Percentiles rank a stretch among this genome's conserved stretches.
phyloP scores from a whole-genome alignment of 1,139 yeast genomes.

The Kurtzmaniella quercitrusa region DNA sequence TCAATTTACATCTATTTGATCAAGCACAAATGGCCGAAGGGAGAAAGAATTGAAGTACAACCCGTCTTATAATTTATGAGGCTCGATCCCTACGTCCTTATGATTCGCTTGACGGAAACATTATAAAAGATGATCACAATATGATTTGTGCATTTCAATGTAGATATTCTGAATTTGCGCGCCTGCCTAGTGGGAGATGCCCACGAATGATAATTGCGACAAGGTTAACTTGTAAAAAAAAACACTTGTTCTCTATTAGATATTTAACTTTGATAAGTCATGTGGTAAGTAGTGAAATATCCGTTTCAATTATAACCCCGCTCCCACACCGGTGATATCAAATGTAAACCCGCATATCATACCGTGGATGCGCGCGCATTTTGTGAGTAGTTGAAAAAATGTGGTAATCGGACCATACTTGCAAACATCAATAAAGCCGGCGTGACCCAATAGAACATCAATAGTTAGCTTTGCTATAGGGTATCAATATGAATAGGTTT shows the following conservation, averaged over 20 bases:
- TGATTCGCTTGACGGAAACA: constrained; percentile 51
- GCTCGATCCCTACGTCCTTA: constrained; percentile 1
- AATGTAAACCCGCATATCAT: no score
- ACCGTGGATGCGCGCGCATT: no score
- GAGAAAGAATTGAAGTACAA: constrained; percentile 22
- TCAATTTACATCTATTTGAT: constrained; percentile 39
- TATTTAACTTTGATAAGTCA: neutral
- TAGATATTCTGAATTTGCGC: neutral
- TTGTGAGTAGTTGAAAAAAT: no score
- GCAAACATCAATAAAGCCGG: neutral
- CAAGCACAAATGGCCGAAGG: constrained; percentile 54
- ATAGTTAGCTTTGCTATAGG: no score
- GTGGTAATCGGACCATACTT: no score
- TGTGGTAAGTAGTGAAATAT: neutral
- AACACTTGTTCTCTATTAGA: no score
- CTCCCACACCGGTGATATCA: no score
- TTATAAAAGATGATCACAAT: neutral
- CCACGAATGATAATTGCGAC: neutral
- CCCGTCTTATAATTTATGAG: constrained; percentile 9
- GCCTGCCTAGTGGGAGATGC: neutral
- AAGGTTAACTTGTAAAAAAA: neutral
- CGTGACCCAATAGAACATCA: no score
- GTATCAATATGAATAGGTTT: no score
- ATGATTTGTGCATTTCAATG: neutral
- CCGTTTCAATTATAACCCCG: neutral